A percentile compares a stretch with the other conserved stretches of the same genome.
Conservation (phyloP, 495 filamentous ascomycete species). For the Penicillium herquei region DNA sequence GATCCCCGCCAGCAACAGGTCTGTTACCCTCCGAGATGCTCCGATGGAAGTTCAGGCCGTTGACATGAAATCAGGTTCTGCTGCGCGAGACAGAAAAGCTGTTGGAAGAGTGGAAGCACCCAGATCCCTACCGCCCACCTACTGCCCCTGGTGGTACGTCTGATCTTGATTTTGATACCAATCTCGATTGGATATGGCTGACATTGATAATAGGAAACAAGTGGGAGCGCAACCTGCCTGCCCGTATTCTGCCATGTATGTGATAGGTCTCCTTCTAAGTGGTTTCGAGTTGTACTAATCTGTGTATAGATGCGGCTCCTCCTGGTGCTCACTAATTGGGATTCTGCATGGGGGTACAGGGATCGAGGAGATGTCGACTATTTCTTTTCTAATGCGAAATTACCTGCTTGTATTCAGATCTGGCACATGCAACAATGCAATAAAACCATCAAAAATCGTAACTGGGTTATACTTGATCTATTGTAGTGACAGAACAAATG, state of each 20-base stretch:
- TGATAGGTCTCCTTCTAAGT: slow-evolving; percentile 9
- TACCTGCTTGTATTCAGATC: not conserved
- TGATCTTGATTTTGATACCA: not conserved
- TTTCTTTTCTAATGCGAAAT: not conserved
- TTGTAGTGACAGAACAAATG: no score
- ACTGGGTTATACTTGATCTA: no score
- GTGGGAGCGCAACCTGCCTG: slow-evolving; percentile 89
- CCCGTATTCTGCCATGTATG: slow-evolving; percentile 77
- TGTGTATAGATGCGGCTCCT: slow-evolving; percentile 15
- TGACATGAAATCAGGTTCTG: slow-evolving; percentile 56
- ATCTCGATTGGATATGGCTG: slow-evolving; percentile 3
- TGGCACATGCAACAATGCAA: no score
- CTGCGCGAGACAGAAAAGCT: slow-evolving; percentile 84
- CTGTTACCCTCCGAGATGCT: slow-evolving; percentile 20
- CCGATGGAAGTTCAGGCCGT: not conserved
- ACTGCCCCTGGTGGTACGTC: slow-evolving; percentile 88
- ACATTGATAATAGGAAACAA: slow-evolving; percentile 70
- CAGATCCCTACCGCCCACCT: slow-evolving; percentile 84
- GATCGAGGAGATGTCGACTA: not conserved
- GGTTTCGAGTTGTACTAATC: slow-evolving; percentile 7
- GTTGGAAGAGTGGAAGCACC: slow-evolving; percentile 94
- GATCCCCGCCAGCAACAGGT: slow-evolving; percentile 89
- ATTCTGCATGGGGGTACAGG: not conserved
- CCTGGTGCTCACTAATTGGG: slow-evolving; percentile 17
- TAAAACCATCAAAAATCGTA: no score